phyloP scores from a whole-genome alignment of 108 stramenopile species.

The Discostella stelligeroides region DNA sequence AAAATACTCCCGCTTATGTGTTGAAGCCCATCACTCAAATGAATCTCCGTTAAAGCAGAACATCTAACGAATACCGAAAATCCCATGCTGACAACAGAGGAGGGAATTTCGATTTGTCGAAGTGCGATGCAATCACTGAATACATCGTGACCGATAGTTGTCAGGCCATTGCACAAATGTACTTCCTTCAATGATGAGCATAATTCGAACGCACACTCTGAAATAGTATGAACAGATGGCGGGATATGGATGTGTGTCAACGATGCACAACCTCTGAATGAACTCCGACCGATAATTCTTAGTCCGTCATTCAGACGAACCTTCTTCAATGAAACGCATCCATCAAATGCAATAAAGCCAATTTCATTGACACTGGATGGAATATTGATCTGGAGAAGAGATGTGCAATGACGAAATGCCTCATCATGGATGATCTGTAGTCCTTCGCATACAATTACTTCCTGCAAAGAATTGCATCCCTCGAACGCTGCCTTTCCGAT shows the following conservation, averaged over 20 bases:
- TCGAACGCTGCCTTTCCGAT: too few relatives aligned
- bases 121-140: neutral
- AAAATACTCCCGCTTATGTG: neutral
- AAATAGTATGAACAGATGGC: neutral
- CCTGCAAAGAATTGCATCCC: too few relatives aligned
- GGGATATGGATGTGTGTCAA: neutral
- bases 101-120: neutral
- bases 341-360: too few relatives aligned
- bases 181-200: neutral
- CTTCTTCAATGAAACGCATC: too few relatives aligned
- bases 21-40: neutral
- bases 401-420: too few relatives aligned
- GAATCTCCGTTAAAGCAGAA: neutral
- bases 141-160: neutral
- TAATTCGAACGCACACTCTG: neutral
- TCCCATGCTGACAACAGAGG: neutral
- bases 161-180: neutral
- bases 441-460: too few relatives aligned
- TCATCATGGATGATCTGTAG: too few relatives aligned
- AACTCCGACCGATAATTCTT: too few relatives aligned
- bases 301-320: too few relatives aligned
- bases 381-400: too few relatives aligned
- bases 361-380: too few relatives aligned
- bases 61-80: neutral
- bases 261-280: too few relatives aligned